These are phyloP conservation scores for Cutaneotrichosporon dermatis DNA, from an alignment of 1,284 basidiomycete genomes.

Conservation along the genomic window DNA sequence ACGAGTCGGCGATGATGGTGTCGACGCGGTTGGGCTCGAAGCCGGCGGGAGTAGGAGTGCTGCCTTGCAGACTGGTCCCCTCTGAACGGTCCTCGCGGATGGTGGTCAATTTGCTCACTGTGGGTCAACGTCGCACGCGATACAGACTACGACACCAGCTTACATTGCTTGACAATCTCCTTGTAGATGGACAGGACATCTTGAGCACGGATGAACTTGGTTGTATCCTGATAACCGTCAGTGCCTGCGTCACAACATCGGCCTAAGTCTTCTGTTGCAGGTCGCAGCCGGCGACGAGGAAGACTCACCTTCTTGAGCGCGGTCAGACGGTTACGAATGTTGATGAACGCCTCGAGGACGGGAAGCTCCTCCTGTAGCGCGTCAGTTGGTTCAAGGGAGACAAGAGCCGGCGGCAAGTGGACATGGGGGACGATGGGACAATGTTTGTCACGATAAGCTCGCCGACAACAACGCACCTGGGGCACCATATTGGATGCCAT, in stretches of 20 bases:
- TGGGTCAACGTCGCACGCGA: neutral
- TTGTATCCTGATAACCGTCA: conserved; percentile 59
- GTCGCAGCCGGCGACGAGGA: neutral
- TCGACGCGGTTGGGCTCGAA: conserved; percentile 78
- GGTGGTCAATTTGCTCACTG: conserved; percentile 87
- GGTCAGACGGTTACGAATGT: conserved; percentile 75
- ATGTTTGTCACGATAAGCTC: no score
- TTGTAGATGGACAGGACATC: conserved; percentile 94
- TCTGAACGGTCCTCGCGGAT: conserved; percentile 62
- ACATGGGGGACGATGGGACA: neutral
- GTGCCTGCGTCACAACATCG: neutral
- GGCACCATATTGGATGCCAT: conserved; percentile 46
- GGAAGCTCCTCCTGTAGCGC: conserved; percentile 61
- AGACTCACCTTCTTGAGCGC: conserved; percentile 55
- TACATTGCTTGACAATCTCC: conserved; percentile 89
- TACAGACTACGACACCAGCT: conserved; percentile 12
- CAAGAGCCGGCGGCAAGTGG: no score
- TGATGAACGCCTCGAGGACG: conserved; percentile 91
- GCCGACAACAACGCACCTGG: conserved; percentile 25
- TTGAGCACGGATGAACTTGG: conserved; percentile 79
- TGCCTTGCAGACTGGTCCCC: conserved; percentile 16
- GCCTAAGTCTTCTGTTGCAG: no score
- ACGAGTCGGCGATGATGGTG: conserved; percentile 87
- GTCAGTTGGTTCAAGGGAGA: neutral
- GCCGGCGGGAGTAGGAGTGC: conserved; percentile 7